phyloP scores from a whole-genome alignment of 2,329 filamentous ascomycete genomes.

The Cytospora schulzeri region DNA sequence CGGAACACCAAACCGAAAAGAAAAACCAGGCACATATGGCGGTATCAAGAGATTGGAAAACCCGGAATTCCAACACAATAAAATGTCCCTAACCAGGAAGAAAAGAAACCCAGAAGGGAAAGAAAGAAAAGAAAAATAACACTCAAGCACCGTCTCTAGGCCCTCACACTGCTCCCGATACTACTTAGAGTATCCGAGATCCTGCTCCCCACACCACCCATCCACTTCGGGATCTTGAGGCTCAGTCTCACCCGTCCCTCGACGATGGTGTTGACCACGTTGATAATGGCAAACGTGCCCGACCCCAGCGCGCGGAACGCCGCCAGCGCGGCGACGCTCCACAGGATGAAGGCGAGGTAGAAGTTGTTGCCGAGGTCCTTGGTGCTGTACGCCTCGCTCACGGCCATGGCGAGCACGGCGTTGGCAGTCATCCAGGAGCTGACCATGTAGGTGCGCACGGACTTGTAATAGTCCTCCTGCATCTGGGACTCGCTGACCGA shows the following conservation, averaged over 20 bases:
- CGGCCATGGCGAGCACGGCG: constrained; percentile 88
- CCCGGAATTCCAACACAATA: background rate
- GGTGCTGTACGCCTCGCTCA: constrained; percentile 80
- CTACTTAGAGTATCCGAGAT: constrained; percentile 53
- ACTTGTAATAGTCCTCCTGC: constrained; percentile 98
- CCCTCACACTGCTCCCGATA: constrained; percentile 47
- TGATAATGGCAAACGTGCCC: constrained; percentile 80
- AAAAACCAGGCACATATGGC: constrained; percentile 3
- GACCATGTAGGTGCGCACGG: constrained; percentile 97
- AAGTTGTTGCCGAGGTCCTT: constrained; percentile 76
- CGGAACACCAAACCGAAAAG: background rate
- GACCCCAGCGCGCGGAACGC: constrained; percentile 85
- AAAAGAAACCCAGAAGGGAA: background rate
- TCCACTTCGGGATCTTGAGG: constrained; percentile 56
- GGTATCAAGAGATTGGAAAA: constrained; percentile 10
- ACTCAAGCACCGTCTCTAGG: constrained; percentile 30
- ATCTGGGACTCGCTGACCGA: constrained; percentile 73
- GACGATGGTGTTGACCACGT: constrained; percentile 79
- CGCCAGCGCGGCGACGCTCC: constrained; percentile 84
- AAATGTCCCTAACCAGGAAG: background rate
- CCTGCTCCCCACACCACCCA: constrained; percentile 47
- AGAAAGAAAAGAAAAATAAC: background rate
- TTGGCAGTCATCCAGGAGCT: constrained; percentile 93
- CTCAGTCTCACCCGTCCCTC: constrained; percentile 75
- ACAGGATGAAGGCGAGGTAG: constrained; percentile 91